Evolutionary conservation across 106 monocot species (phyloP).

Genomic region (Gastrodia elata): DNA sequence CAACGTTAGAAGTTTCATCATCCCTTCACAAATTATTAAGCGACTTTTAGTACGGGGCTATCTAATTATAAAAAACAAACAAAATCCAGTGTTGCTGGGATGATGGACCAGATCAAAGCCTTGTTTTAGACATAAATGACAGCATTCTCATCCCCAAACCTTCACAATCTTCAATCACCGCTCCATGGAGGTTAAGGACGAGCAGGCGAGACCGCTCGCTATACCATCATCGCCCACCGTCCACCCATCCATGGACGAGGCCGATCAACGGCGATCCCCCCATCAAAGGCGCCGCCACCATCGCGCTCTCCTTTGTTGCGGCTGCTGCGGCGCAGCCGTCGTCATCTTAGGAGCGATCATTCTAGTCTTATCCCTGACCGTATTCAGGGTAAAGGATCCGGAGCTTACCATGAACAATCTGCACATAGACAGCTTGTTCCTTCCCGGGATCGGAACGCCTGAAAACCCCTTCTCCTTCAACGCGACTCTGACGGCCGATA

Average conservation of each 20-base stretch:
- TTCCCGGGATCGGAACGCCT: not conserved
- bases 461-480: slow-evolving; percentile 17
- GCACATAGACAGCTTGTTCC: slow-evolving; percentile 6
- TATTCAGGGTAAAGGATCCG: slow-evolving; percentile 35
- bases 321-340: slow-evolving; percentile 16
- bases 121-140: no score
- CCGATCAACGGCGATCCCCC: not conserved
- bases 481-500: slow-evolving; percentile 29
- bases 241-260: not conserved
- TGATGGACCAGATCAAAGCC: no score
- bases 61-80: no score
- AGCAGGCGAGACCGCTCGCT: not conserved
- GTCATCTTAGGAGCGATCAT: slow-evolving; percentile 24
- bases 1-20: no score
- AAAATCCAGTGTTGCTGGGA: no score
- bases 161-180: no score
- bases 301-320: slow-evolving; percentile 14
- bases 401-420: slow-evolving; percentile 23
- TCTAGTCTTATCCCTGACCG: slow-evolving; percentile 40
- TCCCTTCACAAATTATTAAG: no score
- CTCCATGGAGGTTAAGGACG: not conserved
- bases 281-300: slow-evolving; percentile 4
- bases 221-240: not conserved
- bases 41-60: no score
- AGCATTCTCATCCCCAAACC: no score